These are phyloP conservation scores for Dalbergia oliveri DNA, from an alignment of 306 rosid genomes.

Conservation along the genomic window DNA sequence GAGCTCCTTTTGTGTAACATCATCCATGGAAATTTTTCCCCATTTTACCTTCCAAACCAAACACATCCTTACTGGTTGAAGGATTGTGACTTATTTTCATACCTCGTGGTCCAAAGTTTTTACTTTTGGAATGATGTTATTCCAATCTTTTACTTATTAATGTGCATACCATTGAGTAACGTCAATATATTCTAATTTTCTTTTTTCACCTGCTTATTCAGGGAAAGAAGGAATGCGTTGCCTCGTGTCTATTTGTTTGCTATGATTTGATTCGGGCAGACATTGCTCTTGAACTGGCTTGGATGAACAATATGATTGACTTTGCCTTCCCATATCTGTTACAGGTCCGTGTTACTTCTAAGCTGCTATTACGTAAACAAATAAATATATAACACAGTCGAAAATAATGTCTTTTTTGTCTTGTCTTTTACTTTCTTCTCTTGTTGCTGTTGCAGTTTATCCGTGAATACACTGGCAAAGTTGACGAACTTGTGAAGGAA, in stretches of 20 bases:
- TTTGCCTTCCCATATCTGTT: constrained; percentile 93
- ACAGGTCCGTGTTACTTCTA: constrained; percentile 63
- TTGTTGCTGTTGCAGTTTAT: constrained; percentile 66
- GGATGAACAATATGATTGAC: constrained; percentile 95
- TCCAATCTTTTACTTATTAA: not conserved
- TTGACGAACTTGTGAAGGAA: constrained; percentile 93
- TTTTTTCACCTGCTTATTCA: constrained; percentile 52
- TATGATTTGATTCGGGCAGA: constrained; percentile 92
- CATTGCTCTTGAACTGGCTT: constrained; percentile 90
- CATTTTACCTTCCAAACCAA: too few relatives aligned
- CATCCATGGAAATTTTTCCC: too few relatives aligned
- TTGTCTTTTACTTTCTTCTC: constrained; percentile 18
- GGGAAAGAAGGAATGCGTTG: constrained; percentile 99
- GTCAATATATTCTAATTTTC: constrained; percentile 11
- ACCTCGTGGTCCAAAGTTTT: not conserved
- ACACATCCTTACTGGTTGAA: not conserved
- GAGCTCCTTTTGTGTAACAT: too few relatives aligned
- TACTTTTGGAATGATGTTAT: constrained; percentile 23
- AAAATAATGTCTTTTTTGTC: constrained; percentile 33
- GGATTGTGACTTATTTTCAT: constrained; percentile 36
- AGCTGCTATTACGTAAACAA: constrained; percentile 1
- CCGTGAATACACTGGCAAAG: constrained; percentile 97
- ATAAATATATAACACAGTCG: constrained; percentile 6
- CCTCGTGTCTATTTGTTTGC: constrained; percentile 96
- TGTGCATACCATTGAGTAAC: constrained; percentile 5